Percentiles rank a stretch among this genome's conserved stretches.
Evolutionary conservation across 768 basidiomycete genomes (phyloP).

Genomic region (Tephrocybe sp.): DNA sequence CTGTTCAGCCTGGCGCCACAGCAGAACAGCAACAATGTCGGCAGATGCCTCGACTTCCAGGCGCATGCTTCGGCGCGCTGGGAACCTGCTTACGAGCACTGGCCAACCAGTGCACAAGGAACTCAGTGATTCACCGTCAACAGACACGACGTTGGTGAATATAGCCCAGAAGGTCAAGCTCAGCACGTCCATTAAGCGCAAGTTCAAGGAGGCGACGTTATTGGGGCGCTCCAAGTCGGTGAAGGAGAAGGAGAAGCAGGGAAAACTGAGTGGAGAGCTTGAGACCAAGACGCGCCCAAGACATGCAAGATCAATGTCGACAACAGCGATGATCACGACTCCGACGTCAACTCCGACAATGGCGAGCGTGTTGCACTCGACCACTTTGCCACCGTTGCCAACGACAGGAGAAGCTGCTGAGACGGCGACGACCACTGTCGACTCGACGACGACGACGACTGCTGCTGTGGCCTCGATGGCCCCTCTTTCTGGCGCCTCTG

Average conservation of each 20-base stretch:
- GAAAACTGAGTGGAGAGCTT: neutral
- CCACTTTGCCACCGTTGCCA: neutral
- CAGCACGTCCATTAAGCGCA: slow-evolving; percentile 33
- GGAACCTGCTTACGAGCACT: slow-evolving; percentile 31
- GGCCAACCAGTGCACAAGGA: slow-evolving; percentile 25
- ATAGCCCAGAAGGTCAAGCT: slow-evolving; percentile 15
- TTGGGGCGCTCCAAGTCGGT: slow-evolving; percentile 29
- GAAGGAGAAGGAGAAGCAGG: slow-evolving; percentile 14
- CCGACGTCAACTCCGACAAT: slow-evolving; percentile 9
- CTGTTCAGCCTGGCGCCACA: neutral
- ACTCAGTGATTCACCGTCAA: slow-evolving; percentile 14
- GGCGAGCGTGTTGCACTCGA: slow-evolving; percentile 6
- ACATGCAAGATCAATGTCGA: slow-evolving; percentile 11
- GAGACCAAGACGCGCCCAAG: slow-evolving; percentile 2
- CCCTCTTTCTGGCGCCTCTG: neutral
- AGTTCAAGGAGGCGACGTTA: slow-evolving; percentile 31
- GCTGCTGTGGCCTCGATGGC: neutral
- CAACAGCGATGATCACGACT: slow-evolving; percentile 3
- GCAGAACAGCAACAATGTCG: neutral
- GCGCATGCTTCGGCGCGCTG: slow-evolving; percentile 37
- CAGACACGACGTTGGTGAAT: slow-evolving; percentile 4
- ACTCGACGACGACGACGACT: neutral
- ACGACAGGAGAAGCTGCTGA: neutral
- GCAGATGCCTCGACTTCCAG: slow-evolving; percentile 8
- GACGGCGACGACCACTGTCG: neutral